These are phyloP conservation scores for Paramarasmius palmivorus DNA, from an alignment of 1,284 basidiomycete genomes.

Conservation along the genomic window DNA sequence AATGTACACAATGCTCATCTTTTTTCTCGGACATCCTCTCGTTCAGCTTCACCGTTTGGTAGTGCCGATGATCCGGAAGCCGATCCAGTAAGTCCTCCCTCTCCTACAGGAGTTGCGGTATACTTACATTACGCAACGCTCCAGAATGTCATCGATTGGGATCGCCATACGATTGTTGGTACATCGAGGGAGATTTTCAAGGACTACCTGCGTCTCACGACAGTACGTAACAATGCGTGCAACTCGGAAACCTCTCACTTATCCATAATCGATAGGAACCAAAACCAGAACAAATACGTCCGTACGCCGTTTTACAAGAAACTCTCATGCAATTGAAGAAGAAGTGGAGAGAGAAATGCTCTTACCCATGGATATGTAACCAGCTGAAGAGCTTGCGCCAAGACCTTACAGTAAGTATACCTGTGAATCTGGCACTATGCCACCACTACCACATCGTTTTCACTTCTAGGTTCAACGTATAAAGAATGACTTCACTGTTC, in stretches of 20 bases:
- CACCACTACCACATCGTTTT: constrained; percentile 14
- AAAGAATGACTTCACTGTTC: constrained; percentile 97
- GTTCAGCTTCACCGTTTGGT: constrained; percentile 44
- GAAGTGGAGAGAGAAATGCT: constrained; percentile 83
- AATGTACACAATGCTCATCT: constrained; percentile 54
- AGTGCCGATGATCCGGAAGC: constrained; percentile 66
- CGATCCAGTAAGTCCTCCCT: constrained; percentile 54
- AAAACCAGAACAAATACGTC: constrained; percentile 92
- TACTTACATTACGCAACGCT: constrained; percentile 10
- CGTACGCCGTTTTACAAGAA: constrained; percentile 80
- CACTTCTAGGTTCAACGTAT: constrained; percentile 90
- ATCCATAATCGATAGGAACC: constrained; percentile 80
- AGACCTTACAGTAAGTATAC: constrained; percentile 84
- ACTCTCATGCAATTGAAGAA: constrained; percentile 88
- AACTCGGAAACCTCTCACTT: constrained; percentile 7
- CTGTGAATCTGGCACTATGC: constrained; percentile 12
- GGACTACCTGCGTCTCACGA: constrained; percentile 93
- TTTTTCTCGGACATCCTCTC: constrained; percentile 44
- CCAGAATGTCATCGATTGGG: constrained; percentile 97
- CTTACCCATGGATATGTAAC: constrained; percentile 94
- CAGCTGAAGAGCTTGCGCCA: constrained; percentile 98
- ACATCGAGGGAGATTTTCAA: constrained; percentile 90
- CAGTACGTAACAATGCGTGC: constrained; percentile 50
- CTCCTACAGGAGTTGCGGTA: constrained; percentile 2
- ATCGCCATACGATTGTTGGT: constrained; percentile 93